These are phyloP conservation scores for Scutellospora calospora DNA, from an alignment of 371 early-diverging fungal genomes.

Conservation along the genomic window DNA sequence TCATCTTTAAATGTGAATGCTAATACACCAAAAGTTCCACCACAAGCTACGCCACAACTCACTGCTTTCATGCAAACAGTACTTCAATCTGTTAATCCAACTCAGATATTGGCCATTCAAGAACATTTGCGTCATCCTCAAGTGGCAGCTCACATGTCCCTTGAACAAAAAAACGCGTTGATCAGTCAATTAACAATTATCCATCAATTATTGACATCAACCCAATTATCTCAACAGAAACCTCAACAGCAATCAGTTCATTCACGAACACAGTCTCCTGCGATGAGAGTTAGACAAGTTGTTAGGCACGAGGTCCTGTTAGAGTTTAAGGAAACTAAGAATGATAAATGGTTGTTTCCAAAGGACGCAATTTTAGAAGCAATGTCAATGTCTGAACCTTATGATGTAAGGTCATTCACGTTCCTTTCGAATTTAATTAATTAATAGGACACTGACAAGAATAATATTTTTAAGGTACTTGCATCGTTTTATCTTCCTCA, in stretches of 20 bases:
- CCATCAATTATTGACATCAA: slow-evolving; percentile 36
- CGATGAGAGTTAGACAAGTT: slow-evolving; percentile 14
- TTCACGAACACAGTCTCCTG: slow-evolving; percentile 8
- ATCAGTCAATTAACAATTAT: slow-evolving; percentile 25
- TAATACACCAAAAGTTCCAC: not conserved
- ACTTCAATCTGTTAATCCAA: slow-evolving; percentile 38
- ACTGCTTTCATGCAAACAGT: slow-evolving; percentile 42
- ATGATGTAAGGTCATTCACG: not conserved
- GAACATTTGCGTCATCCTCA: slow-evolving; percentile 29
- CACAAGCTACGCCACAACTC: slow-evolving; percentile 5
- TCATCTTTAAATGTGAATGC: not conserved
- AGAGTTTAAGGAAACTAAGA: slow-evolving; percentile 43
- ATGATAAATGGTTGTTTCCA: slow-evolving; percentile 52
- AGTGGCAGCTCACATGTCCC: not conserved
- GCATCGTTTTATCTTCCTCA: slow-evolving; percentile 51
- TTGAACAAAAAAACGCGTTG: slow-evolving; percentile 40
- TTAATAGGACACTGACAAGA: not conserved
- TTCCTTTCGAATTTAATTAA: not conserved
- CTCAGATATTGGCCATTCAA: slow-evolving; percentile 37
- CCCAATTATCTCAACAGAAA: not conserved
- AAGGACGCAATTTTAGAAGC: slow-evolving; percentile 58
- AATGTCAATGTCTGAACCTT: not conserved
- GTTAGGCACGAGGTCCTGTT: slow-evolving; percentile 40
- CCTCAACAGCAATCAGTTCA: not conserved
- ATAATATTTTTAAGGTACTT: slow-evolving; percentile 46